Evolutionary conservation across 139 green algal species (phyloP), one percentile per base, ranked within the genome.

Genomic region (Chlamydomonas eustigma): DNA sequence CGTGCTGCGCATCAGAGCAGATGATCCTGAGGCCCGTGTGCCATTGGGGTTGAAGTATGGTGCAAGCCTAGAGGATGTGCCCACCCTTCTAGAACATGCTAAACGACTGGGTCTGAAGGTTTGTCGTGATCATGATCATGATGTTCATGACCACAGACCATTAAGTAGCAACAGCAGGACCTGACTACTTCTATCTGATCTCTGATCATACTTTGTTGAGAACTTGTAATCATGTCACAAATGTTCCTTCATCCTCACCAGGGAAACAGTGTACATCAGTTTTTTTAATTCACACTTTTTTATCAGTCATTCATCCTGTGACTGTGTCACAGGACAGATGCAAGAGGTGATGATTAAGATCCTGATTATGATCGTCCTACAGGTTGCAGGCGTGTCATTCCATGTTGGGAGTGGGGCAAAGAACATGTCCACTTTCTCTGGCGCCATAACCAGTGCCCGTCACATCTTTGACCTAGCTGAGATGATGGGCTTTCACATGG

Each of bases 321-420:
- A n/a, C n/a, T n/a, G n/a, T n/a, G n/a, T n/a, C n/a, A n/a, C n/a
- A n/a, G n/a, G n/a, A n/a, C n/a, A n/a, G n/a, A n/a, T n/a, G n/a
- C n/a, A n/a, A n/a, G n/a, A n/a, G n/a, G n/a, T n/a, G n/a, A n/a
- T n/a, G n/a, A n/a, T n/a, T n/a, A n/a, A n/a, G n/a, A n/a, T n/a
- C n/a, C n/a, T n/a, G n/a, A n/a, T n/a, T n/a, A n/a, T n/a, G n/a
- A n/a, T n/a, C 8, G 70, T 66, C 34, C 58, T 95, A 4, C 28
- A 64, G 37, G 85, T 98, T 28, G 85, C 87, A 31, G 95, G 95
- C 39, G 88, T 98, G 2, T 91, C 87, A 30, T 99, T 99, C 91
- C 95, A 98, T 84, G 95, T 98, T 4, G 95, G 95, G 75, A 91
- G 76, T 39, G 93, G 87, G 30, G 87, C 84, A 37, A 90, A 87